These are phyloP conservation scores for Apodospora peruviana DNA, from an alignment of 495 filamentous ascomycete genomes.

Conservation along the genomic window DNA sequence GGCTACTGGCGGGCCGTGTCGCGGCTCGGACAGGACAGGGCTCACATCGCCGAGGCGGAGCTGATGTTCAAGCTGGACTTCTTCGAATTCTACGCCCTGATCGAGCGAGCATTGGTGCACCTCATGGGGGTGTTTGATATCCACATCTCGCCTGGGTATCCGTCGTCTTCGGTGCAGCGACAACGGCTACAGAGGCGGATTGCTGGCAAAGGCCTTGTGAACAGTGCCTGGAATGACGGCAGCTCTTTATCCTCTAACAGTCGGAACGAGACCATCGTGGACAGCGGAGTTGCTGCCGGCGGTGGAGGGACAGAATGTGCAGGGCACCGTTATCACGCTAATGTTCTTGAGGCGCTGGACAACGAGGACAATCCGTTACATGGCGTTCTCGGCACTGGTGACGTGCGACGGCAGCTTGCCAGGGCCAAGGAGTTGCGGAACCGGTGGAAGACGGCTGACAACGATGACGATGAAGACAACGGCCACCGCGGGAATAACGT, in stretches of 20 bases:
- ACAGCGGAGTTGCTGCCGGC: background rate
- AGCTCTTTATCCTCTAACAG: background rate
- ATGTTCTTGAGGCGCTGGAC: conserved; percentile 54
- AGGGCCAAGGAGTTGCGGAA: conserved; percentile 61
- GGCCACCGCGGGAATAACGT: conserved; percentile 27
- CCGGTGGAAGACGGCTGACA: conserved; percentile 59
- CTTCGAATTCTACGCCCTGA: conserved; percentile 62
- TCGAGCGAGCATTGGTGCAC: conserved; percentile 60
- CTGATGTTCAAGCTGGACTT: conserved; percentile 69
- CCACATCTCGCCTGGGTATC: conserved; percentile 29
- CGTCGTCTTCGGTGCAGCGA: too few relatives aligned
- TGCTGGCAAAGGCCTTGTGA: too few relatives aligned
- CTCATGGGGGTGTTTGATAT: conserved; percentile 54
- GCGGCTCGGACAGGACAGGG: conserved; percentile 14
- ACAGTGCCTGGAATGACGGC: background rate
- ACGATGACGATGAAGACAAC: conserved; percentile 34
- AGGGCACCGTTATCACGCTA: conserved; percentile 56
- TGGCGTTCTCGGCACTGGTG: conserved; percentile 40
- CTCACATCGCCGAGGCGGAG: conserved; percentile 35
- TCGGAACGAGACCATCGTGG: background rate
- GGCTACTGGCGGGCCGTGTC: conserved; percentile 46
- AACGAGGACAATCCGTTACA: conserved; percentile 45
- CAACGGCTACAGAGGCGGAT: too few relatives aligned
- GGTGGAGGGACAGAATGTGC: background rate
- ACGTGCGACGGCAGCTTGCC: conserved; percentile 43